Percentiles rank a stretch among this genome's conserved stretches.
Evolutionary conservation across 257 asterid genomes (phyloP).

Genomic region (Striga asiatica): DNA sequence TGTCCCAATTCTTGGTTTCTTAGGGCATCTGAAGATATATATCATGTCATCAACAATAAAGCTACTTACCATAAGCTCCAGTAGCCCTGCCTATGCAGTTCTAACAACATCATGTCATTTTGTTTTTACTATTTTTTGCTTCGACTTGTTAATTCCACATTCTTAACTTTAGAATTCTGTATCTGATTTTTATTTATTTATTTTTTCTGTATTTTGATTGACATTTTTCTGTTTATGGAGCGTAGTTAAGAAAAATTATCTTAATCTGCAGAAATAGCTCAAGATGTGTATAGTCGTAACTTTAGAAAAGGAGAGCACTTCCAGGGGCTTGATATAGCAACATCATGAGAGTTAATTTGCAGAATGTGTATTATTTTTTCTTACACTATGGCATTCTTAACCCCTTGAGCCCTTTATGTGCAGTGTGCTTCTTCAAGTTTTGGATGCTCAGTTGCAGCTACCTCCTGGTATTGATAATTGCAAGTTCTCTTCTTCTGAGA

Average conservation of each 20-base stretch:
- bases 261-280: background rate
- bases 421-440: slow-evolving; percentile 92
- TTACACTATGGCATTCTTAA: slow-evolving; percentile 14
- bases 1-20: background rate
- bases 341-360: slow-evolving; percentile 2
- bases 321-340: slow-evolving; percentile 3
- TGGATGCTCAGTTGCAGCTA: slow-evolving; percentile 84
- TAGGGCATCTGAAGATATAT: background rate
- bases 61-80: background rate
- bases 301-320: background rate
- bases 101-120: background rate
- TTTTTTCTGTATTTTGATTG: background rate
- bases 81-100: background rate
- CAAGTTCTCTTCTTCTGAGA: slow-evolving; percentile 37
- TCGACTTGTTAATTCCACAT: background rate
- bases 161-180: background rate
- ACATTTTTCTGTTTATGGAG: background rate
- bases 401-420: slow-evolving; percentile 24
- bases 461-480: slow-evolving; percentile 68
- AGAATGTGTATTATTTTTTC: background rate
- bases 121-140: background rate
- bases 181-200: background rate
- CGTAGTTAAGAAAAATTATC: background rate
- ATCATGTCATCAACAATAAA: too few species aligned
- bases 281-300: background rate